Conservation (phyloP, 805 yeast genomes). For the Yarrowia sp. region DNA sequence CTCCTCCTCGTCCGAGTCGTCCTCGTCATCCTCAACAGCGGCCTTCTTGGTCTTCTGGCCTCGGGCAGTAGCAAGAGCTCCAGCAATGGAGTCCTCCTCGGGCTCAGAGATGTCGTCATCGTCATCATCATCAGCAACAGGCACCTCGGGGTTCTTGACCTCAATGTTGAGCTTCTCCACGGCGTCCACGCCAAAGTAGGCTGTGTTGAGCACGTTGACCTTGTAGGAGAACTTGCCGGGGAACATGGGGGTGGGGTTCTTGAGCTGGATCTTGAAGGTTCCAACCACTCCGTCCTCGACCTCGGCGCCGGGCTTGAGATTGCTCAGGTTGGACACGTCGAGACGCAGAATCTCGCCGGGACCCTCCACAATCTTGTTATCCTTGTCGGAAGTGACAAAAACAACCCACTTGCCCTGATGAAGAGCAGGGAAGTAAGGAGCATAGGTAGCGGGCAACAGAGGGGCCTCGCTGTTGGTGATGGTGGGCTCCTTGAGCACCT, state of each 20-base stretch:
- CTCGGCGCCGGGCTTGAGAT: constrained; percentile 50
- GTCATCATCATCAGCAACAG: constrained; percentile 39
- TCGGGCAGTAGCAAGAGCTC: constrained; percentile 66
- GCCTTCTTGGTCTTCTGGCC: constrained; percentile 55
- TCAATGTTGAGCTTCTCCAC: constrained; percentile 67
- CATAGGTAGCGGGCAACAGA: constrained; percentile 57
- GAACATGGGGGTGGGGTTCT: constrained; percentile 74
- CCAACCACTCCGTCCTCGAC: constrained; percentile 51
- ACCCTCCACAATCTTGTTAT: constrained; percentile 72
- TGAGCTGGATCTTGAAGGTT: constrained; percentile 70
- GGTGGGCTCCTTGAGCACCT: constrained; percentile 69
- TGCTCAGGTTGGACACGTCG: constrained; percentile 54
- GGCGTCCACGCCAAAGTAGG: constrained; percentile 79
- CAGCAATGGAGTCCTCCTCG: constrained; percentile 72
- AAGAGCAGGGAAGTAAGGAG: constrained; percentile 73
- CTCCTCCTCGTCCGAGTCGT: constrained; percentile 44
- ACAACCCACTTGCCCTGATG: constrained; percentile 61
- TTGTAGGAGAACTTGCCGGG: constrained; percentile 67
- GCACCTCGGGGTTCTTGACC: constrained; percentile 54
- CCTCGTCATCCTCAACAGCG: constrained; percentile 38
- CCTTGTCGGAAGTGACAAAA: constrained; percentile 68
- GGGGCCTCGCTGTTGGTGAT: constrained; percentile 67
- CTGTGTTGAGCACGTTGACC: constrained; percentile 64
- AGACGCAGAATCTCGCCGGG: constrained; percentile 54
- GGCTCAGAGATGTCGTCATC: constrained; percentile 63